These are phyloP conservation scores for Firmiana major DNA, from an alignment of 345 rosid genomes.

Conservation along the genomic window DNA sequence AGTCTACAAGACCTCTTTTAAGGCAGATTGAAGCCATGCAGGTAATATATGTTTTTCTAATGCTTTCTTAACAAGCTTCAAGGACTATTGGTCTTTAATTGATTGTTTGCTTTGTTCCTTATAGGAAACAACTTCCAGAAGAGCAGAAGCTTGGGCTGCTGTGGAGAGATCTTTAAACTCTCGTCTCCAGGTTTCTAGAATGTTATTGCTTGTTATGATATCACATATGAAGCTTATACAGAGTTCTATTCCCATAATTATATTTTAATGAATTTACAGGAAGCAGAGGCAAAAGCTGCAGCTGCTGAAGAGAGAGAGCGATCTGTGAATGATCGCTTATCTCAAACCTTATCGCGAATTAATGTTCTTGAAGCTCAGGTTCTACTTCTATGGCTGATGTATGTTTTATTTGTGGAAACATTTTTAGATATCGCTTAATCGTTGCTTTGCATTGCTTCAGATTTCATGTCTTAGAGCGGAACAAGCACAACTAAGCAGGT, in stretches of 20 bases:
- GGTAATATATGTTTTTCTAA: conserved; percentile 39
- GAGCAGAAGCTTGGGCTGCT: conserved; percentile 96
- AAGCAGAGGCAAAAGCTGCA: conserved; percentile 92
- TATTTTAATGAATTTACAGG: conserved; percentile 42
- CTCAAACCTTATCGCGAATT: conserved; percentile 90
- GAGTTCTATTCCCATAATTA: background rate
- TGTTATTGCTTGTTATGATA: conserved; percentile 15
- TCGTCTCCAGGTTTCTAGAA: conserved; percentile 73
- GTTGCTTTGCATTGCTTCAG: conserved; percentile 40
- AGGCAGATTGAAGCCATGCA: conserved; percentile 99
- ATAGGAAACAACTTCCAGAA: conserved; percentile 88
- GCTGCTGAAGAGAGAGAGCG: conserved; percentile 94
- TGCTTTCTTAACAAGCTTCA: background rate
- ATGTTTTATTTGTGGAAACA: conserved; percentile 5
- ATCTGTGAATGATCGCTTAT: conserved; percentile 84
- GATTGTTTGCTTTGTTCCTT: conserved; percentile 21
- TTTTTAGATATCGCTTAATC: conserved; percentile 28
- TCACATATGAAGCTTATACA: conserved; percentile 5
- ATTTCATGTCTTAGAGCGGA: conserved; percentile 97
- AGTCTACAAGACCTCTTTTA: conserved; percentile 95
- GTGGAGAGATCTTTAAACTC: conserved; percentile 90
- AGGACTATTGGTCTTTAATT: background rate
- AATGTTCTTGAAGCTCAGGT: conserved; percentile 99
- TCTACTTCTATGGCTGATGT: conserved; percentile 15
- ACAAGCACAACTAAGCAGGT: conserved; percentile 84